These are phyloP conservation scores for Licmophora abbreviata DNA, from an alignment of 108 stramenopile species.

Conservation along the genomic window DNA sequence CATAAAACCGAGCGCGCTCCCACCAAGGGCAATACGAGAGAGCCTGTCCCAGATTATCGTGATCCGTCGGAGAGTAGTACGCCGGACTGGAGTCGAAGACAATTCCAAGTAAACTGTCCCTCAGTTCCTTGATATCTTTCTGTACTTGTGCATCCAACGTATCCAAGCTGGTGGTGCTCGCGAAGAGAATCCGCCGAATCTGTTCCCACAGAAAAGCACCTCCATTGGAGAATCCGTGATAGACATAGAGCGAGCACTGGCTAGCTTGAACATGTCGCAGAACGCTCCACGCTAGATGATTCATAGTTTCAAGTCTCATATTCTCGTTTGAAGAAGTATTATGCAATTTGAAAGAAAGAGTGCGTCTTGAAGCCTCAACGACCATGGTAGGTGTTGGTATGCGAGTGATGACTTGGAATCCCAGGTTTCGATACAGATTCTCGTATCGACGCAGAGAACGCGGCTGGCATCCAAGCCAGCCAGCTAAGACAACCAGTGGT, in stretches of 20 bases:
- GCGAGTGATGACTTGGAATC: constrained; percentile 35
- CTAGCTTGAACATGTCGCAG: constrained; percentile 31
- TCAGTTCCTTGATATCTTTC: too few species aligned
- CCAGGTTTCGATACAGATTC: constrained; percentile 36
- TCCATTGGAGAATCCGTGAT: constrained; percentile 78
- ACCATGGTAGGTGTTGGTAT: constrained; percentile 47
- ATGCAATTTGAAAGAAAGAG: constrained; percentile 2
- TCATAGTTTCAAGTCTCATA: constrained; percentile 21
- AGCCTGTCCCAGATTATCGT: background rate
- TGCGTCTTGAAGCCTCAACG: constrained; percentile 20
- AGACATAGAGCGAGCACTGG: constrained; percentile 25
- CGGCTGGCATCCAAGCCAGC: constrained; percentile 77
- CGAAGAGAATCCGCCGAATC: constrained; percentile 38
- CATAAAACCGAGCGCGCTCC: background rate
- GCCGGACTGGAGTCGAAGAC: background rate
- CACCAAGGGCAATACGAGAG: background rate
- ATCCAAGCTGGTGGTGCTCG: too few species aligned
- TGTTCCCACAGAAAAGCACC: constrained; percentile 84
- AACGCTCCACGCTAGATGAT: constrained; percentile 37
- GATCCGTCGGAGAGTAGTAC: background rate
- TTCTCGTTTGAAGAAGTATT: background rate
- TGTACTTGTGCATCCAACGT: too few species aligned
- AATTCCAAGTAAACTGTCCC: background rate
- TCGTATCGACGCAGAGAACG: constrained; percentile 38
- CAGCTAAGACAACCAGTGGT: constrained; percentile 57